Percentiles rank a stretch among this genome's conserved stretches.
These are phyloP conservation scores for Hirsutella rhossiliensis DNA, from an alignment of 2,329 filamentous ascomycete genomes.

Conservation along the genomic window DNA sequence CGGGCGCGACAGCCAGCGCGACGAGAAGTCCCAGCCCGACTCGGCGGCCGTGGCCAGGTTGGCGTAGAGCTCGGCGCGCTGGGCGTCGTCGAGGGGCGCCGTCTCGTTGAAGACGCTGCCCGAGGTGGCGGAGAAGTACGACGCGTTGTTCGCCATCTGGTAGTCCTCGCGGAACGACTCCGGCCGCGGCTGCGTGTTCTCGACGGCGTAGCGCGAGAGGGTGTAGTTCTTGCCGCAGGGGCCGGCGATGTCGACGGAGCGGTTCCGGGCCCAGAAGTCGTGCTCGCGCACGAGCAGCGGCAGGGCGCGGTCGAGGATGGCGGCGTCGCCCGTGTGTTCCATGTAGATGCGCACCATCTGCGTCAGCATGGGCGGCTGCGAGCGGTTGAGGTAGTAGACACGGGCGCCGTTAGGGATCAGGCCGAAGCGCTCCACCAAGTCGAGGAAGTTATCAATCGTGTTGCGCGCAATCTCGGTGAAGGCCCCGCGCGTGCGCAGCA, in stretches of 20 bases:
- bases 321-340: slow-evolving; percentile 51
- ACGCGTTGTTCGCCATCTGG: slow-evolving; percentile 49
- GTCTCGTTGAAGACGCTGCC: slow-evolving; percentile 46
- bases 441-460: slow-evolving; percentile 59
- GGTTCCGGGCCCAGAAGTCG: slow-evolving; percentile 49
- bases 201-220: slow-evolving; percentile 46
- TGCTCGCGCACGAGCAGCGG: slow-evolving; percentile 53
- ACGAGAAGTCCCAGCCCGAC: slow-evolving; percentile 52
- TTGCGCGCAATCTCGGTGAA: slow-evolving; percentile 53
- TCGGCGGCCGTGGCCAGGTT: slow-evolving; percentile 56
- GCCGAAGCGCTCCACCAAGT: slow-evolving; percentile 50
- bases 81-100: slow-evolving; percentile 34
- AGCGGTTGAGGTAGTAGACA: slow-evolving; percentile 55
- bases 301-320: slow-evolving; percentile 45
- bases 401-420: slow-evolving; percentile 60
- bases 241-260: slow-evolving; percentile 40
- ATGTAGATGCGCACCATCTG: slow-evolving; percentile 56
- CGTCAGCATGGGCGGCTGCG: slow-evolving; percentile 52
- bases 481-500: slow-evolving; percentile 50
- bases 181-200: slow-evolving; percentile 53
- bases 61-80: slow-evolving; percentile 42
- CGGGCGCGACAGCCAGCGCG: slow-evolving; percentile 46
- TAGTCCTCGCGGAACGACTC: slow-evolving; percentile 58
- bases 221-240: slow-evolving; percentile 34
- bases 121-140: slow-evolving; percentile 42